These are phyloP conservation scores for Kalaharituber pfeilii DNA, from an alignment of 2,329 filamentous ascomycete genomes.

Conservation along the genomic window DNA sequence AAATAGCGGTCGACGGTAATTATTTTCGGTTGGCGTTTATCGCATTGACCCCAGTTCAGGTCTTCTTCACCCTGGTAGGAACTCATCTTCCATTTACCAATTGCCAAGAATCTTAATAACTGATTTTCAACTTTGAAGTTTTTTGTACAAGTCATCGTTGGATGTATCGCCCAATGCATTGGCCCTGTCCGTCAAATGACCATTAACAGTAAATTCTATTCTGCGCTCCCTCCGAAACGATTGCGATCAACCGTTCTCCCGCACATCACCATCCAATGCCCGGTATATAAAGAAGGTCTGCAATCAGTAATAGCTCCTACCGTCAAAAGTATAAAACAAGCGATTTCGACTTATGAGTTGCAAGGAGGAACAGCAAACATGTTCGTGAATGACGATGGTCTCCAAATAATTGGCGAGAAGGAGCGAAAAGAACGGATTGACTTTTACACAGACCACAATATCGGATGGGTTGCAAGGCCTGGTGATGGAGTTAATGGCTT, in stretches of 20 bases:
- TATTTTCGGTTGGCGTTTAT: conserved; percentile 49
- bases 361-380: conserved; percentile 64
- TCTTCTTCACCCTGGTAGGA: conserved; percentile 54
- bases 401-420: conserved; percentile 48
- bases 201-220: conserved; percentile 67
- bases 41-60: conserved; percentile 48
- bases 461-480: conserved; percentile 51
- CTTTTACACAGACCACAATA: conserved; percentile 51
- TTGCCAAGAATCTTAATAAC: conserved; percentile 3
- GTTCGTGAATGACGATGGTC: conserved; percentile 58
- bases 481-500: conserved; percentile 47
- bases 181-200: conserved; percentile 57
- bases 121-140: conserved; percentile 32
- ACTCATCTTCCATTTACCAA: background rate
- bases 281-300: conserved; percentile 75
- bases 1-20: conserved; percentile 46
- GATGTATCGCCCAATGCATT: conserved; percentile 56
- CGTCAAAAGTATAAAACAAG: conserved; percentile 58
- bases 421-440: conserved; percentile 46
- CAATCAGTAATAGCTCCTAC: conserved; percentile 58
- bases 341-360: conserved; percentile 58
- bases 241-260: conserved; percentile 36
- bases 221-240: conserved; percentile 48
- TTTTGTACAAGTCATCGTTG: conserved; percentile 61
- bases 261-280: conserved; percentile 59